A percentile compares a stretch with the other conserved stretches of the same genome.
Conservation (phyloP, 176 grass and related monocot genomes). For the Eleusine coracana region DNA sequence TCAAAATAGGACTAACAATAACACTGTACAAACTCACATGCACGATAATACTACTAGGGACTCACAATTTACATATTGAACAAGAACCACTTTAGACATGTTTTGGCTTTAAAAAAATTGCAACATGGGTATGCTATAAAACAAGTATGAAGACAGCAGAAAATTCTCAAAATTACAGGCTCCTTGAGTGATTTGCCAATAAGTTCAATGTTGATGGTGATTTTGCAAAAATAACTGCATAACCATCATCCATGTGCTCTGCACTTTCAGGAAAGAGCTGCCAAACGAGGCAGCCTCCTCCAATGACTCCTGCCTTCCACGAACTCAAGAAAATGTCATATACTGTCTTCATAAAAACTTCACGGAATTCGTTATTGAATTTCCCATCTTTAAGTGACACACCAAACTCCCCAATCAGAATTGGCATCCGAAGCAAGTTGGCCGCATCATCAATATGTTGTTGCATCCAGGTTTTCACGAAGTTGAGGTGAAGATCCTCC, state of each 20-base stretch:
- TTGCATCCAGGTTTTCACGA: slow-evolving; percentile 76
- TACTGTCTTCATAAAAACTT: slow-evolving; percentile 71
- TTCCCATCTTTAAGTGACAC: slow-evolving; percentile 70
- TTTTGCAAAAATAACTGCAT: slow-evolving; percentile 69
- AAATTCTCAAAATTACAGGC: slow-evolving; percentile 40
- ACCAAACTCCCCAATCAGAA: slow-evolving; percentile 81
- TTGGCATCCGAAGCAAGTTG: slow-evolving; percentile 69
- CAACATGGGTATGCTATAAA: neutral
- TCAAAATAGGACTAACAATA: no score
- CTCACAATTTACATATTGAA: slow-evolving; percentile 16
- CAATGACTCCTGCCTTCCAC: slow-evolving; percentile 54
- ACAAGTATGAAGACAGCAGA: neutral
- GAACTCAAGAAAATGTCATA: slow-evolving; percentile 59
- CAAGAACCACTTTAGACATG: slow-evolving; percentile 4
- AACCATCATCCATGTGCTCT: slow-evolving; percentile 88
- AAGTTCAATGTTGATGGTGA: slow-evolving; percentile 54
- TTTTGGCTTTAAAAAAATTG: slow-evolving; percentile 14
- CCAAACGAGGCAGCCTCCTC: slow-evolving; percentile 82
- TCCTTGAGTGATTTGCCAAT: slow-evolving; percentile 52
- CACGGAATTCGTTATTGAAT: slow-evolving; percentile 56
- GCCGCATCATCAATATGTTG: slow-evolving; percentile 73
- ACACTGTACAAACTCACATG: neutral
- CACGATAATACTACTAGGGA: neutral
- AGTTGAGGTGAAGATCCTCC: slow-evolving; percentile 61
- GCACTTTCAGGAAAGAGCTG: slow-evolving; percentile 87